These are phyloP conservation scores for Phellopilus nigrolimitatus DNA, from an alignment of 1,284 basidiomycete genomes.

Conservation along the genomic window DNA sequence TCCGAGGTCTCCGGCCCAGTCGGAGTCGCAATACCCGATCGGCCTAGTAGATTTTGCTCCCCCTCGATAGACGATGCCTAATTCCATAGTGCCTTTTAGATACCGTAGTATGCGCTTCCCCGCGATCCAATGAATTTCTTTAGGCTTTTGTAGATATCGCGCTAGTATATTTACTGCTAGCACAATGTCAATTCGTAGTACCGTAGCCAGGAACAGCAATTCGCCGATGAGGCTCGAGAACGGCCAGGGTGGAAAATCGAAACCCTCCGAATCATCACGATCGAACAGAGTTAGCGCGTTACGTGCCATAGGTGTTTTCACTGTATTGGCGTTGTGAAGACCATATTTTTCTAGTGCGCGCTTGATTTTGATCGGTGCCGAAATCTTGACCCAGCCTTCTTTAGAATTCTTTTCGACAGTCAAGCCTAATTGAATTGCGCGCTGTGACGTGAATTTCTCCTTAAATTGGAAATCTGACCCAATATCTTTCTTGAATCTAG, in stretches of 20 bases:
- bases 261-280: no score
- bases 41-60: slow-evolving; percentile 4
- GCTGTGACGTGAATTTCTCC: slow-evolving; percentile 14
- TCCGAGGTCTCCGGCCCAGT: slow-evolving; percentile 28
- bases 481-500: slow-evolving; percentile 6
- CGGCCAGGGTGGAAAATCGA: no score
- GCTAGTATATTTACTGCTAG: slow-evolving; percentile 29
- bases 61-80: slow-evolving; percentile 27
- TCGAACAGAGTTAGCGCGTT: slow-evolving; percentile 19
- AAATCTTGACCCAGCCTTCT: background rate
- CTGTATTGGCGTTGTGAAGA: slow-evolving; percentile 5
- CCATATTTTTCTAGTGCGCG: slow-evolving; percentile 4
- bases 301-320: slow-evolving; percentile 11
- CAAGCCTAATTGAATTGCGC: slow-evolving; percentile 18
- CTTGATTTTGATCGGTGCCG: no score
- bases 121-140: slow-evolving; percentile 29
- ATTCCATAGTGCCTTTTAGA: slow-evolving; percentile 28
- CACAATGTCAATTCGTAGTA: slow-evolving; percentile 30
- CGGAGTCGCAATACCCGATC: slow-evolving; percentile 26
- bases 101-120: slow-evolving; percentile 31
- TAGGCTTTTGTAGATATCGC: slow-evolving; percentile 27
- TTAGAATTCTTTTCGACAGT: slow-evolving; percentile 1
- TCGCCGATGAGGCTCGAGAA: no score
- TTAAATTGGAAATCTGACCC: background rate
- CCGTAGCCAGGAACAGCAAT: slow-evolving; percentile 30